Base-by-base conservation (phyloP, 2,329 filamentous ascomycete genomes). In the Ophiostoma sp. region DNA sequence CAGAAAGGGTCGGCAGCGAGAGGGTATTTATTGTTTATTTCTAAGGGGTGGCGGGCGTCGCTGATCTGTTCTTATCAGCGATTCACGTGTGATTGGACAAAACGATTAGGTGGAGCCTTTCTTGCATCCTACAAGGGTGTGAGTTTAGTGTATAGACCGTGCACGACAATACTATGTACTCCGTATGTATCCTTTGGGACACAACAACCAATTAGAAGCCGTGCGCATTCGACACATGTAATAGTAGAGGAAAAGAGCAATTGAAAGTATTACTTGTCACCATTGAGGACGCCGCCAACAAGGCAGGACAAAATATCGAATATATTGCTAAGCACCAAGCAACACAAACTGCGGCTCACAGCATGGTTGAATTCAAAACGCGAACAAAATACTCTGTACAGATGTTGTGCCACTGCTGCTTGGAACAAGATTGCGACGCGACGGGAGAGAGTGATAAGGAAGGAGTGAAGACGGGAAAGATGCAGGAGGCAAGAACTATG, bases 1-100 rank as follows among this genome's bases (percentile, higher is more conserved):
- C 57, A 72, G 39, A 70, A 74, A 73, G 36, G 44, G 76, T 76
- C 75, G 77, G 77, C 73, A 76, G 75, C 73, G 74, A 7, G 75
- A 74, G 74, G 76, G 77, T 79, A 79, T 79, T 79, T 79, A 79
- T 79, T 75, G 27, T 31, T 31, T 31, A 31, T 31, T 31, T 77
- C 75, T 73, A 74, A 74, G 23, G 71, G 70, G 68, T 73, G 71
- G 72, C 67, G 68, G 68, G 67, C 57, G 68, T 69, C 72, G 70
- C 70, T 77, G 75, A 74, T 75, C 73, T 74, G 73, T 74, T 74
- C 76, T 77, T 75, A 75, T 76, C 73, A 75, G 73, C 73, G 73
- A 73, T 74, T 74, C 70, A 73, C 60, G 69, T 69, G 67, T 74
- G 73, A 74, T 74, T 76, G 75, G 75, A 72, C 72, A 72, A 64